Base-by-base conservation (phyloP, 1,284 basidiomycete species). In the Chalciporus sp. region DNA sequence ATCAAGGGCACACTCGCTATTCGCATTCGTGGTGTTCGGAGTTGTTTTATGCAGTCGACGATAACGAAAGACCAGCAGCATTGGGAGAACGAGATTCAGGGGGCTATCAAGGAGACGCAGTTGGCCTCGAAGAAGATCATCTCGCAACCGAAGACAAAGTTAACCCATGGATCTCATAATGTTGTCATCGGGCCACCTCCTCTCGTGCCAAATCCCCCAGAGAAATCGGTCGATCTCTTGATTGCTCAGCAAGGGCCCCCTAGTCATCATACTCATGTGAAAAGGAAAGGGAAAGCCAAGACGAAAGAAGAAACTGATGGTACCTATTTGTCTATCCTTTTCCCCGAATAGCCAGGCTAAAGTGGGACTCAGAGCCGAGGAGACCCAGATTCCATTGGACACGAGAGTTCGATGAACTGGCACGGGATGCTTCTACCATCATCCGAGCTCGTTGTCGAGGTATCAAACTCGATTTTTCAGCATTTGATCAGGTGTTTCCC, bases 321-420 rank as follows among this genome's bases (percentile, higher is more conserved):
- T 70, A 60, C 31, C 53, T 47, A 12, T 11, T 7, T 42, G 51
- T 51, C 4, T 27, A 26, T 50, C 43, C 42, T 41, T 12, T 42
- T 35, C 28, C 44, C 14, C 35, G 61, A 4, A 26, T 31, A 17
- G 20, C 17, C 19, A 17, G 40, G 42, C 51, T 60, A 53, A 73
- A 17, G 16, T 16, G 29, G 33, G 42, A 69, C 59, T 61, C 58
- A 56, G 59, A 58, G 44, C 72, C 61, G 42, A 71, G 83, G 33
- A 76, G 88, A 37, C 78, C 82, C 58, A 82, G 92, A 49, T 92
- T 92, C 66, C 82, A 84, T 47, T 96, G 94, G 94, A 92, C 82
- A 51, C 72, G 81, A 46, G 90, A 94, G 47, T 94, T 87, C 57
- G 93, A 96, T 58, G 95, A 96, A 57, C 79, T 95, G 28, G 84